Evolutionary conservation across 371 early-diverging fungal genomes (phyloP).

Genomic region (Entomophthora muscae): DNA sequence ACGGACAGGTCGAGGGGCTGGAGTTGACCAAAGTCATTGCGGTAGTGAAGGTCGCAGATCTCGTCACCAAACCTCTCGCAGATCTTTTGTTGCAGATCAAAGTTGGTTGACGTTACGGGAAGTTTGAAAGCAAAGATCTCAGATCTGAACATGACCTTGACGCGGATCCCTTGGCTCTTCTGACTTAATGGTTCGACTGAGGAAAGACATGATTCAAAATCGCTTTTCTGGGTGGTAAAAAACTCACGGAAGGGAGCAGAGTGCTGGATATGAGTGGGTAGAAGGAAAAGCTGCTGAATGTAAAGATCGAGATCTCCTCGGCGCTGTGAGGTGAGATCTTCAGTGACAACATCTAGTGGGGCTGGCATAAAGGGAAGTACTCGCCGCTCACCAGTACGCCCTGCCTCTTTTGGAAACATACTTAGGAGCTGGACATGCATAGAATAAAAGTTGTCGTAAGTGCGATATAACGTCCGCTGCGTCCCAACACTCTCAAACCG

Average conservation of each 20-base stretch:
- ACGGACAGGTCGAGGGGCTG: not conserved
- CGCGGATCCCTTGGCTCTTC: conserved; percentile 17
- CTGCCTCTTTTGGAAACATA: conserved; percentile 54
- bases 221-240: conserved; percentile 46
- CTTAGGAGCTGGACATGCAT: conserved; percentile 59
- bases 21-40: not conserved
- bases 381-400: conserved; percentile 35
- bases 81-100: conserved; percentile 31
- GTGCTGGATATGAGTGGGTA: conserved; percentile 39
- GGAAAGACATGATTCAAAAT: conserved; percentile 21
- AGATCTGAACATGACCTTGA: conserved; percentile 46
- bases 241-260: conserved; percentile 30
- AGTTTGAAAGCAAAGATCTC: conserved; percentile 59
- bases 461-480: conserved; percentile 37
- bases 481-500: conserved; percentile 25
- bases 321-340: conserved; percentile 34
- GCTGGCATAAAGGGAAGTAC: conserved; percentile 64
- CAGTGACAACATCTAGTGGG: conserved; percentile 32
- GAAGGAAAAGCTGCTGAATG: conserved; percentile 33
- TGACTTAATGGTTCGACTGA: too few species aligned
- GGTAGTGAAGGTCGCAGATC: not conserved
- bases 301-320: conserved; percentile 47
- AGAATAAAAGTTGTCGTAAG: conserved; percentile 65
- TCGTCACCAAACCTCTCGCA: conserved; percentile 27
- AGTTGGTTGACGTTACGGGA: conserved; percentile 31